Percentiles rank a stretch among this genome's conserved stretches.
Evolutionary conservation across 140 eudicot species (phyloP).

Genomic region (Stevia rebaudiana): DNA sequence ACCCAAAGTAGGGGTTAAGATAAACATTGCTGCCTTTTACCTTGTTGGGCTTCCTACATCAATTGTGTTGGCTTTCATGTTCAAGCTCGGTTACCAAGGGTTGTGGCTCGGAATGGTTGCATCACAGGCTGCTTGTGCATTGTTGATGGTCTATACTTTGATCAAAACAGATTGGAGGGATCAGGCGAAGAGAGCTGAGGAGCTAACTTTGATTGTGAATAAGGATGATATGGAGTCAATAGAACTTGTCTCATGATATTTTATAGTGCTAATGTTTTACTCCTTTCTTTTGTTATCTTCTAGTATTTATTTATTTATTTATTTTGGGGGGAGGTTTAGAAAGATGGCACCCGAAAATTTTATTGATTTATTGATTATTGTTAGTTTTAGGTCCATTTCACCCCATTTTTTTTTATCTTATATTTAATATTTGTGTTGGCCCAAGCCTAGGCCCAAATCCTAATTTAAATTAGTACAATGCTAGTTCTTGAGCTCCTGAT

Average conservation of each 20-base stretch:
- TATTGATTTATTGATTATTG: conserved; percentile 6
- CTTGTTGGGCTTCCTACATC: conserved; percentile 68
- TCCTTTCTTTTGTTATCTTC: not conserved
- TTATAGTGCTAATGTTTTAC: not conserved
- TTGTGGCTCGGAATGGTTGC: conserved; percentile 75
- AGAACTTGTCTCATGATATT: conserved; percentile 32
- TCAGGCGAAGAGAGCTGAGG: conserved; percentile 70
- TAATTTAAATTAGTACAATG: too few species aligned
- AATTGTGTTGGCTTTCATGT: conserved; percentile 38
- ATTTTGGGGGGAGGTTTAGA: too few species aligned
- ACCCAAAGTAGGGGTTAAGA: conserved; percentile 58
- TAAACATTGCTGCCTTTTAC: conserved; percentile 70
- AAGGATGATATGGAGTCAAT: conserved; percentile 25
- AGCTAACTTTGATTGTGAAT: conserved; percentile 43
- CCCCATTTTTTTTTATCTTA: too few species aligned
- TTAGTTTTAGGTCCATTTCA: not conserved
- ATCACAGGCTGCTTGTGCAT: conserved; percentile 51
- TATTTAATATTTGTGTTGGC: too few species aligned
- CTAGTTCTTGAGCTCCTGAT: too few species aligned
- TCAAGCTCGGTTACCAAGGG: conserved; percentile 60
- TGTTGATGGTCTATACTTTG: conserved; percentile 57
- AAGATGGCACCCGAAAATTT: not conserved
- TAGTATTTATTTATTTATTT: not conserved
- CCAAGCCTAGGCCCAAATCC: too few species aligned
- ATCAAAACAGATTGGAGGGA: conserved; percentile 65